Percentiles rank a stretch among this genome's conserved stretches.
These are phyloP conservation scores for Tolypocladium endophyticum DNA, from an alignment of 2,329 filamentous ascomycete genomes.

Conservation along the genomic window DNA sequence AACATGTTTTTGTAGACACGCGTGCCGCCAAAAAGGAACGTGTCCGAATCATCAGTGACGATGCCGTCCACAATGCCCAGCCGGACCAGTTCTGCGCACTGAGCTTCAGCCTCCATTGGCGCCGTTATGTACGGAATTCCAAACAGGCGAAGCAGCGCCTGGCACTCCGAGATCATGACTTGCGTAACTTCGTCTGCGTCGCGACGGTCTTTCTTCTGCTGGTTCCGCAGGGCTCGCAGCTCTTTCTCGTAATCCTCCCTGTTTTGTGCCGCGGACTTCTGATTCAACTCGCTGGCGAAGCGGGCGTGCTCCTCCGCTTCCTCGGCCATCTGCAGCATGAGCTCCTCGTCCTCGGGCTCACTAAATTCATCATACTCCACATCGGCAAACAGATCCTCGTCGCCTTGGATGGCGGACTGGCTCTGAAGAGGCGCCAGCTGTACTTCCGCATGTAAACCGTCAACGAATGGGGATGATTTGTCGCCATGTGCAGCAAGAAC, in stretches of 20 bases:
- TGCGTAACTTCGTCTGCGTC: constrained; percentile 96
- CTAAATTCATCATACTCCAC: constrained; percentile 67
- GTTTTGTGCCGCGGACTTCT: constrained; percentile 59
- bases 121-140: constrained; percentile 94
- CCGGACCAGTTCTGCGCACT: constrained; percentile 82
- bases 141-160: constrained; percentile 80
- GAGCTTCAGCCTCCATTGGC: constrained; percentile 97
- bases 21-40: constrained; percentile 91
- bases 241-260: constrained; percentile 77
- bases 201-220: constrained; percentile 91
- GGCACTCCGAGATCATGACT: constrained; percentile 91
- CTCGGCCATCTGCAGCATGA: constrained; percentile 73
- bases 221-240: constrained; percentile 74
- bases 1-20: constrained; percentile 99
- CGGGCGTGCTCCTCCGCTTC: constrained; percentile 92
- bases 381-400: constrained; percentile 34
- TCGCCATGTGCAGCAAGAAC: not conserved
- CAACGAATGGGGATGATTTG: constrained; percentile 5
- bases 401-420: constrained; percentile 9
- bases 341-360: constrained; percentile 84
- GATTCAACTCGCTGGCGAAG: constrained; percentile 80
- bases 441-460: constrained; percentile 1
- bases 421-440: not conserved
- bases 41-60: constrained; percentile 94
- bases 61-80: constrained; percentile 92